phyloP scores from a whole-genome alignment of 2,329 filamentous ascomycete genomes.

The Beauveria brongniartii region DNA sequence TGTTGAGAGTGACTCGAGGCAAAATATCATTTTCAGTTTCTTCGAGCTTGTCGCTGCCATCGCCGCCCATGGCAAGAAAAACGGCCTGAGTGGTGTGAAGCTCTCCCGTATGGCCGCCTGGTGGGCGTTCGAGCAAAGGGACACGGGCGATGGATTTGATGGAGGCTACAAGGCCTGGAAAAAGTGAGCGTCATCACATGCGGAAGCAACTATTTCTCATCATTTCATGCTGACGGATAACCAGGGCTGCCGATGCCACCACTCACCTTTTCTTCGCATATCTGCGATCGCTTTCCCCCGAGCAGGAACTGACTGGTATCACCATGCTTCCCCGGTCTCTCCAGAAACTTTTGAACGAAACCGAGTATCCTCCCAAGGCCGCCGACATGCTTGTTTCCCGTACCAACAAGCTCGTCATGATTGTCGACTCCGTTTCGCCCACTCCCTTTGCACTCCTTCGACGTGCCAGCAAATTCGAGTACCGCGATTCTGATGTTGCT shows the following conservation, averaged over 20 bases:
- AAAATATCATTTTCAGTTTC: constrained; percentile 89
- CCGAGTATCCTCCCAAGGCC: constrained; percentile 82
- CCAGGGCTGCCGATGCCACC: constrained; percentile 83
- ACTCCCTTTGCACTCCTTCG: constrained; percentile 88
- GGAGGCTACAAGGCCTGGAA: constrained; percentile 87
- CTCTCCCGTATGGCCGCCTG: constrained; percentile 91
- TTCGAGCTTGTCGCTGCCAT: constrained; percentile 89
- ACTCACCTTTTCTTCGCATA: constrained; percentile 98
- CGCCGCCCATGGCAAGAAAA: constrained; percentile 85
- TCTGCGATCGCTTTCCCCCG: constrained; percentile 80
- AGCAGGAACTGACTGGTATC: constrained; percentile 68
- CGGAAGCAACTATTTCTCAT: background rate
- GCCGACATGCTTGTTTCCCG: constrained; percentile 68
- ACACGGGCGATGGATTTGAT: constrained; percentile 86
- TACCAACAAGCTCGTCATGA: constrained; percentile 91
- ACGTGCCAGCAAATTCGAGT: constrained; percentile 90
- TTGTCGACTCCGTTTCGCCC: constrained; percentile 88
- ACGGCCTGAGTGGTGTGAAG: constrained; percentile 88
- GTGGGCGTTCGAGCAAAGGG: constrained; percentile 94
- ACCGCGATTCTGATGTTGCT: constrained; percentile 79
- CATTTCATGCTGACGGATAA: constrained; percentile 13
- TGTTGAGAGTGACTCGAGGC: constrained; percentile 76
- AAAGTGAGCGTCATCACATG: constrained; percentile 42
- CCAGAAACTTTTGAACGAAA: constrained; percentile 82
- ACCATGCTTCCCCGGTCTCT: constrained; percentile 82